Evolutionary conservation across 768 basidiomycete species (phyloP).

Genomic region (Cantharellus cinnabarinus): DNA sequence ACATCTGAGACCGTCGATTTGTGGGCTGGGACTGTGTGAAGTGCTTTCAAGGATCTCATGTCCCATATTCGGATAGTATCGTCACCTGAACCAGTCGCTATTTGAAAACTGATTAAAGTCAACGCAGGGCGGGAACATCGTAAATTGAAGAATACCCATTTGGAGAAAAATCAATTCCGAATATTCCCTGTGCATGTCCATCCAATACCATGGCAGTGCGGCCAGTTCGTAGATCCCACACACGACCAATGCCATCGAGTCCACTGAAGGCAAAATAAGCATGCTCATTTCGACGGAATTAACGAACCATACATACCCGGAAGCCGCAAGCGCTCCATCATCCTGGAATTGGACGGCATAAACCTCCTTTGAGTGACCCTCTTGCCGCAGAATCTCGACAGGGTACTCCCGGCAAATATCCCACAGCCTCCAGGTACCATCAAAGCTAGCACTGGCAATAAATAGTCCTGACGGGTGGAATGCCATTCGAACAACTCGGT

Average conservation of each 20-base stretch:
- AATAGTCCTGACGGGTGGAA: constrained; percentile 95
- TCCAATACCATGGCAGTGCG: constrained; percentile 95
- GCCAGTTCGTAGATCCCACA: constrained; percentile 93
- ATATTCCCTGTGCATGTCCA: constrained; percentile 86
- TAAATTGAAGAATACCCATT: constrained; percentile 42
- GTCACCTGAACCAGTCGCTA: constrained; percentile 91
- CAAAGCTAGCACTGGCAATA: constrained; percentile 86
- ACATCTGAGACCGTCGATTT: constrained; percentile 87
- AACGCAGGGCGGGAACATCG: constrained; percentile 4
- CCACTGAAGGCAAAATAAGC: constrained; percentile 31
- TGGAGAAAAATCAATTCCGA: constrained; percentile 80
- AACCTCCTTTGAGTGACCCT: constrained; percentile 94
- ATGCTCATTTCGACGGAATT: neutral
- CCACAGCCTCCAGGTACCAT: constrained; percentile 96
- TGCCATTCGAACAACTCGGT: constrained; percentile 78
- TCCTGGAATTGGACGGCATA: constrained; percentile 91
- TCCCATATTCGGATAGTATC: constrained; percentile 99
- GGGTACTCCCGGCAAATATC: constrained; percentile 46
- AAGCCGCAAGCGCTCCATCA: constrained; percentile 82
- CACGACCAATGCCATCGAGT: constrained; percentile 86
- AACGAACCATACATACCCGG: constrained; percentile 42
- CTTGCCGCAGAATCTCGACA: constrained; percentile 73
- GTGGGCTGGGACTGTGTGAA: constrained; percentile 94
- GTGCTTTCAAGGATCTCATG: constrained; percentile 75
- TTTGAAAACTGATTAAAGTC: constrained; percentile 53